phyloP scores from a whole-genome alignment of 2,329 filamentous ascomycete genomes.

The Aureobasidium sp. region DNA sequence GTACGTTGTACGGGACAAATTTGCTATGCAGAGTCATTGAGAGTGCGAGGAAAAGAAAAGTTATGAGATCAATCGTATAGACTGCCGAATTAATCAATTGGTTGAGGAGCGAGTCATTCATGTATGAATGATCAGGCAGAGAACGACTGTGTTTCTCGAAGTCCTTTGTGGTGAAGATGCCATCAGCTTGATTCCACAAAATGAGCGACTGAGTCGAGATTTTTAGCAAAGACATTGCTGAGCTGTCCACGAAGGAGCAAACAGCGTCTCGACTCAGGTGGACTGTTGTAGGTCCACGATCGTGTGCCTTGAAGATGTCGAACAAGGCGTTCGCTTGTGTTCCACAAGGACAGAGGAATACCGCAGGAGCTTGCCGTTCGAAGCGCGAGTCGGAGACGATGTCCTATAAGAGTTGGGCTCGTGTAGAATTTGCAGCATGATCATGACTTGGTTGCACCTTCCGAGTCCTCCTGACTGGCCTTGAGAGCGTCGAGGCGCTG shows the following conservation, averaged over 20 bases:
- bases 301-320: not conserved
- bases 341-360: not conserved
- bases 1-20: no score
- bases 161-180: not conserved
- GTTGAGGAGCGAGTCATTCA: no score
- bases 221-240: no score
- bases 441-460: not conserved
- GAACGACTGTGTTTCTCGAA: not conserved
- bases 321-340: not conserved
- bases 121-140: not conserved
- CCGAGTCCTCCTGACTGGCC: constrained; percentile 2
- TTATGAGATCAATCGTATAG: no score
- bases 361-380: not conserved
- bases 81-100: no score
- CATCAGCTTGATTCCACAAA: no score
- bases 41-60: not conserved
- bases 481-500: constrained; percentile 48
- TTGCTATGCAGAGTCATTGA: not conserved
- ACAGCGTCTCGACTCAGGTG: not conserved
- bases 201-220: not conserved
- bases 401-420: not conserved
- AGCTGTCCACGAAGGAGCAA: no score
- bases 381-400: not conserved
- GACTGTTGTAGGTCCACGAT: not conserved
- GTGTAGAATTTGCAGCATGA: not conserved